These are phyloP conservation scores for Gyrodon lividus DNA, from an alignment of 768 basidiomycete genomes.

Conservation along the genomic window DNA sequence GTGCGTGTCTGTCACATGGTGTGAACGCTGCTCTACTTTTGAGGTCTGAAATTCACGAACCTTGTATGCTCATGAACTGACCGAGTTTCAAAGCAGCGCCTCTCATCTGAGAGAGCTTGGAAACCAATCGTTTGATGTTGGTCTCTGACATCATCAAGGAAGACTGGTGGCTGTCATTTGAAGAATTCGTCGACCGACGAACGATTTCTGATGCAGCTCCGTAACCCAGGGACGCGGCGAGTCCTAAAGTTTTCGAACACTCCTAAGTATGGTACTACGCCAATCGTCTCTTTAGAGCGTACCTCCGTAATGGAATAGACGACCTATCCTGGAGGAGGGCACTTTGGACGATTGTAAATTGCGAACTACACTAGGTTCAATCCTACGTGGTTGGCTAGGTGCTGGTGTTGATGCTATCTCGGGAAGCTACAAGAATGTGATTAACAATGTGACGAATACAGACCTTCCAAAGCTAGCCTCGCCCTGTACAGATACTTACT, in stretches of 20 bases:
- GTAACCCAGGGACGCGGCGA: conserved; percentile 85
- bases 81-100: conserved; percentile 96
- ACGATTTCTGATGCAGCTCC: conserved; percentile 88
- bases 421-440: conserved; percentile 1
- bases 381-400: background rate
- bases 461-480: too few relatives aligned
- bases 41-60: conserved; percentile 28
- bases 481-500: conserved; percentile 5
- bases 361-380: conserved; percentile 25
- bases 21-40: background rate
- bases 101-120: conserved; percentile 92
- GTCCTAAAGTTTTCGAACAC: conserved; percentile 50
- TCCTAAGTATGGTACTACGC: background rate
- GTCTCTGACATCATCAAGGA: conserved; percentile 87
- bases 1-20: conserved; percentile 66
- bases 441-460: too few relatives aligned
- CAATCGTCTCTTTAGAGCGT: conserved; percentile 13
- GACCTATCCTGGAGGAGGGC: conserved; percentile 84
- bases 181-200: conserved; percentile 55
- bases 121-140: conserved; percentile 86
- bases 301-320: conserved; percentile 95
- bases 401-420: background rate
- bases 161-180: conserved; percentile 33
- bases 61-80: conserved; percentile 98
- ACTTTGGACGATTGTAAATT: conserved; percentile 81